Evolutionary conservation across 2,329 filamentous ascomycete species (phyloP).

Genomic region (Alternaria postmessia): DNA sequence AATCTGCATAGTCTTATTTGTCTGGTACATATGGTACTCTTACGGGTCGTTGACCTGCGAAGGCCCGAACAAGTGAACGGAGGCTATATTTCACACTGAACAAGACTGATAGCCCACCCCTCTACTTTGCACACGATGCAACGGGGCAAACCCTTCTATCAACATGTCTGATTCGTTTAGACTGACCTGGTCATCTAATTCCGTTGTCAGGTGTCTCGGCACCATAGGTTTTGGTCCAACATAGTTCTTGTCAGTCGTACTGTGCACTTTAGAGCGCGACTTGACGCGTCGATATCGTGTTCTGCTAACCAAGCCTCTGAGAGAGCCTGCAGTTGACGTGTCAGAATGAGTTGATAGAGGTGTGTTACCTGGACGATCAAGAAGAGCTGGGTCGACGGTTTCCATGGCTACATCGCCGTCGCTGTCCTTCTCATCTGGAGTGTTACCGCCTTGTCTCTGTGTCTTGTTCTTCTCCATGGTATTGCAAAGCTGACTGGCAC

Average conservation of each 20-base stretch:
- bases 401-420: conserved; percentile 17
- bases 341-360: not conserved
- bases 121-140: conserved; percentile 29
- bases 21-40: not conserved
- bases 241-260: not conserved
- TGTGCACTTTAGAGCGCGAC: not conserved
- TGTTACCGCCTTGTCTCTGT: not conserved
- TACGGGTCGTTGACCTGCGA: not conserved
- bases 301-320: conserved; percentile 9
- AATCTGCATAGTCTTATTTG: not conserved
- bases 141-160: conserved; percentile 20
- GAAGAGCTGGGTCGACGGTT: not conserved
- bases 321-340: not conserved
- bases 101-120: not conserved
- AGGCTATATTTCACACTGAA: not conserved
- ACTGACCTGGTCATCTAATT: conserved; percentile 9
- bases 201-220: not conserved
- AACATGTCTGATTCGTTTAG: conserved; percentile 2
- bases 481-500: conserved; percentile 28
- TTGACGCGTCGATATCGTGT: conserved; percentile 9
- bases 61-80: too few relatives aligned
- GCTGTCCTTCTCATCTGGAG: not conserved
- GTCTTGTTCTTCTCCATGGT: conserved; percentile 3
- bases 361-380: not conserved
- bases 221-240: not conserved